Conservation (phyloP, 257 asterid genomes). For the Solanum verrucosum region DNA sequence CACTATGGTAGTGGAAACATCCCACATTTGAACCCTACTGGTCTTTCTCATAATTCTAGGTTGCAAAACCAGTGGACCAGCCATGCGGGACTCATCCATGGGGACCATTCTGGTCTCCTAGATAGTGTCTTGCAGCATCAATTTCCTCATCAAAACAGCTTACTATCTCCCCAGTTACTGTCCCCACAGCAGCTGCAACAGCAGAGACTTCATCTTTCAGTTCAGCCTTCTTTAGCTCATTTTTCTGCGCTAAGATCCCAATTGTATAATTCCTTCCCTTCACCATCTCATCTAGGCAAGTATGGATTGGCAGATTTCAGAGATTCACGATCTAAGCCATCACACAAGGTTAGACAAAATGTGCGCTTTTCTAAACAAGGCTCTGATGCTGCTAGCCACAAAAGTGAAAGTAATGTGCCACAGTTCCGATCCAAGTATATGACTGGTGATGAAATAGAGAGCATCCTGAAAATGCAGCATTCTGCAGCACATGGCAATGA, state of each 20-base stretch:
- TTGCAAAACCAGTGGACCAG: constrained; percentile 54
- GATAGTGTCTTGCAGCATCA: constrained; percentile 59
- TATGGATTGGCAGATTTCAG: constrained; percentile 13
- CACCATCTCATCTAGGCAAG: constrained; percentile 58
- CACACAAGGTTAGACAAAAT: constrained; percentile 9
- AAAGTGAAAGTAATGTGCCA: constrained; percentile 6
- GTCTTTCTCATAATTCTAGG: constrained; percentile 28
- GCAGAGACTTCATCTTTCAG: constrained; percentile 41
- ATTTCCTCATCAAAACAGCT: constrained; percentile 46
- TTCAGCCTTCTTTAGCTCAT: constrained; percentile 61
- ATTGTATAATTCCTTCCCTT: constrained; percentile 50
- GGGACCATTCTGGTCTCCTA: constrained; percentile 49
- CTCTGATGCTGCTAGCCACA: constrained; percentile 11
- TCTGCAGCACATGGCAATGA: constrained; percentile 22
- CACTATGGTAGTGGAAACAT: constrained; percentile 41
- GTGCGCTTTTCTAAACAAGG: constrained; percentile 9
- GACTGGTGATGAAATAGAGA: constrained; percentile 24
- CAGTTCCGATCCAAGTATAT: constrained; percentile 23
- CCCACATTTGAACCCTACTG: constrained; percentile 34
- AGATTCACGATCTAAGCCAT: constrained; percentile 11
- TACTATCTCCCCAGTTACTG: constrained; percentile 31
- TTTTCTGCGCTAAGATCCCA: constrained; percentile 56
- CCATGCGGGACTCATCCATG: constrained; percentile 51
- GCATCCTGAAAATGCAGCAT: constrained; percentile 18
- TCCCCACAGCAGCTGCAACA: constrained; percentile 50